A percentile compares a stretch with the other conserved stretches of the same genome.
Evolutionary conservation across 2,329 filamentous ascomycete species (phyloP).

Genomic region (Aschersonia sp.): DNA sequence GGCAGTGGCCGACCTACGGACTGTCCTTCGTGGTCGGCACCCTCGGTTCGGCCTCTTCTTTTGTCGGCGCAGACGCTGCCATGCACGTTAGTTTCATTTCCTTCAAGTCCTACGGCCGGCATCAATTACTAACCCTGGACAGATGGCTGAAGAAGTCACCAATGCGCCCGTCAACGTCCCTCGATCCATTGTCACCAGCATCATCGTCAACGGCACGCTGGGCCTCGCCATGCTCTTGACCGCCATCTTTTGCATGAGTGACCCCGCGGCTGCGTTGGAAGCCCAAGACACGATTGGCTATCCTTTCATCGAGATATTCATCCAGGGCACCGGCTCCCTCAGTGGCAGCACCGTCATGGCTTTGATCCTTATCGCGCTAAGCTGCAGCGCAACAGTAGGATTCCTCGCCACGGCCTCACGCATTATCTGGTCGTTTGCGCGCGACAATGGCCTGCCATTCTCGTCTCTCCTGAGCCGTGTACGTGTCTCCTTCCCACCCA

Average conservation of each 20-base stretch:
- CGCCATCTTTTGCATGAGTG: constrained; percentile 1
- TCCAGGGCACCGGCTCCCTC: constrained; percentile 30
- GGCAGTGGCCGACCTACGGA: constrained; percentile 26
- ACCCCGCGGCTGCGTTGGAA: neutral
- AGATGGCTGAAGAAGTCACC: constrained; percentile 30
- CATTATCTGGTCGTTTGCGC: constrained; percentile 37
- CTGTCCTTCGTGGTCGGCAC: constrained; percentile 30
- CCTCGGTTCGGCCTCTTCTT: constrained; percentile 22
- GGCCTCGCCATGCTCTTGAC: constrained; percentile 28
- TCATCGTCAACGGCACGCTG: constrained; percentile 33
- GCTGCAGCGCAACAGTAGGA: constrained; percentile 32
- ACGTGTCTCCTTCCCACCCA: neutral
- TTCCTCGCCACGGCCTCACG: constrained; percentile 42
- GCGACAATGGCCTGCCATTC: constrained; percentile 16
- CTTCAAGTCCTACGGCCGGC: too few species aligned
- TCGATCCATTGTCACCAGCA: constrained; percentile 30
- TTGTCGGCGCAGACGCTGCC: constrained; percentile 7
- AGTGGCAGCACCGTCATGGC: constrained; percentile 35
- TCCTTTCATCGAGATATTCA: constrained; percentile 45
- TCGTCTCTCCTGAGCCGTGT: constrained; percentile 14
- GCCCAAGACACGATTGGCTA: constrained; percentile 27
- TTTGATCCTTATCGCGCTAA: constrained; percentile 30
- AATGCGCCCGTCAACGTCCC: constrained; percentile 35
- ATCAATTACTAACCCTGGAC: neutral
- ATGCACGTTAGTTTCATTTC: constrained; percentile 3